These are phyloP conservation scores for Eruca vesicaria DNA, from an alignment of 441 rosid species.

Conservation along the genomic window DNA sequence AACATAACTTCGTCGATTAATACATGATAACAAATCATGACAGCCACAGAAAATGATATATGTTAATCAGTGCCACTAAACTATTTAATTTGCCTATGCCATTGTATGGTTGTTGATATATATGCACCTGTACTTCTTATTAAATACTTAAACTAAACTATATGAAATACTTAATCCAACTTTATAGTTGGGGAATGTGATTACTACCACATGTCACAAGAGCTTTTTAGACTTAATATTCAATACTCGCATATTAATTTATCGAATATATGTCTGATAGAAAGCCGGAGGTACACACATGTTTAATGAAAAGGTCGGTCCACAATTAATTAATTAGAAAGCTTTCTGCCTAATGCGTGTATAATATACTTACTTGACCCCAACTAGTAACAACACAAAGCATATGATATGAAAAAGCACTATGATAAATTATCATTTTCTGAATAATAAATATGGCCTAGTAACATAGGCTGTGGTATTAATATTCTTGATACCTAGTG, in stretches of 20 bases:
- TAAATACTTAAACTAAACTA: not conserved
- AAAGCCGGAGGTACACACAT: conserved; percentile 18
- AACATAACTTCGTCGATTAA: conserved; percentile 13
- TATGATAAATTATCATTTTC: not conserved
- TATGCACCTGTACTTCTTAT: not conserved
- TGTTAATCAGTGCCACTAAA: conserved; percentile 12
- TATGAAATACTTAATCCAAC: conserved; percentile 12
- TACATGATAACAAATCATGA: conserved; percentile 18
- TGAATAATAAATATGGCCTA: not conserved
- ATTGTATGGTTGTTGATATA: conserved; percentile 1
- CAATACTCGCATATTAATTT: conserved; percentile 5
- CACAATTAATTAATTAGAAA: not conserved
- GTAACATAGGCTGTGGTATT: not conserved
- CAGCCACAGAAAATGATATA: not conserved
- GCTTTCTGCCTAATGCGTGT: conserved; percentile 22
- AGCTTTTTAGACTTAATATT: not conserved
- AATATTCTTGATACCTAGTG: not conserved
- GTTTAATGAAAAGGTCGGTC: conserved; percentile 20
- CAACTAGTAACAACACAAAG: conserved; percentile 6
- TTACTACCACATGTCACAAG: conserved; percentile 26
- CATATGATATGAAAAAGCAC: not conserved
- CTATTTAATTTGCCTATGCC: not conserved
- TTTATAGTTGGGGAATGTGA: conserved; percentile 29
- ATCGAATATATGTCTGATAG: conserved; percentile 19
- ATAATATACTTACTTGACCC: not conserved